These are phyloP conservation scores for Coemansia sp. DNA, from an alignment of 192 early-diverging fungal species.

Conservation along the genomic window DNA sequence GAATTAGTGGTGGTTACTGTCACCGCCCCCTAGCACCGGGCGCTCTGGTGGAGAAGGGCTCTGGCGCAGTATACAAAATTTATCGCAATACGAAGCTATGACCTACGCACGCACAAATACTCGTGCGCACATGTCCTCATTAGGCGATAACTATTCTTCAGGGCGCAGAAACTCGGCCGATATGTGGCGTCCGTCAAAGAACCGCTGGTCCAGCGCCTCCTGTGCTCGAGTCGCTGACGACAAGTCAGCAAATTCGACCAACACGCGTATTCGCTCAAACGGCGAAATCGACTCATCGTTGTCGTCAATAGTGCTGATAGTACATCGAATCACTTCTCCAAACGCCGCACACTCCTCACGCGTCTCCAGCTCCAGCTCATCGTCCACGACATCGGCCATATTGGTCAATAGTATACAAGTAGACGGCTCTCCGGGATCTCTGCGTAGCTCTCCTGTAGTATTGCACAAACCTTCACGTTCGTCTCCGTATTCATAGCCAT, in stretches of 20 bases:
- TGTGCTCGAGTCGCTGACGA: conserved; percentile 25
- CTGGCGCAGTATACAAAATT: not conserved
- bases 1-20: conserved; percentile 2
- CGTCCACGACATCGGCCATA: conserved; percentile 42
- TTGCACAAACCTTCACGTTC: not conserved
- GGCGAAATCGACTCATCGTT: conserved; percentile 2
- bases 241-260: conserved; percentile 34
- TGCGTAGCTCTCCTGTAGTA: not conserved
- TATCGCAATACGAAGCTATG: not conserved
- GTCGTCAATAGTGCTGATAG: not conserved
- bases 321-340: conserved; percentile 27
- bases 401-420: conserved; percentile 25
- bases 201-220: conserved; percentile 32
- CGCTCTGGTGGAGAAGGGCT: not conserved
- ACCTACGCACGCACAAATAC: not conserved
- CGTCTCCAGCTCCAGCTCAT: conserved; percentile 32
- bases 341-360: conserved; percentile 38
- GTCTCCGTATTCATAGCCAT: not conserved
- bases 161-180: conserved; percentile 27
- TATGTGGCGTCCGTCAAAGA: conserved; percentile 41
- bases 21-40: not conserved
- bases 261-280: conserved; percentile 26
- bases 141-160: not conserved
- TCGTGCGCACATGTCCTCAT: not conserved
- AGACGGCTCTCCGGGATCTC: conserved; percentile 21